Base-by-base conservation (phyloP, 116 monocot genomes). In the Papilionanthe hybrid region DNA sequence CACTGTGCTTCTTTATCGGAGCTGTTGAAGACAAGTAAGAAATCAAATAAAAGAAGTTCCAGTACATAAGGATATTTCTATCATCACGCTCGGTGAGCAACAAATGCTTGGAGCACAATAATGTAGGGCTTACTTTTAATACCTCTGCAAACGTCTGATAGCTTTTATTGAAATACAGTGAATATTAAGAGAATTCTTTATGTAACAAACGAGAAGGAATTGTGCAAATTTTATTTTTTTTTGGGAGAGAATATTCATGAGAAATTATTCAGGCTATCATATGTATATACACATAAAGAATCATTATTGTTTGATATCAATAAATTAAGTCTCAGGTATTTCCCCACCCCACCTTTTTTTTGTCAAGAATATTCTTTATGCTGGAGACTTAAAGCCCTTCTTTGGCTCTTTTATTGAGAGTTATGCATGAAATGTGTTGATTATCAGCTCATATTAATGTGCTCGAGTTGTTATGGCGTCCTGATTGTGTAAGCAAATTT, bases 1-100 rank as follows among this genome's bases (percentile, higher is more conserved):
- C 96, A 96, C 77, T 96, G 96, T 84, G 96, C 84, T 80, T 93
- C 96, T 69, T 55, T 96, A 5, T 88, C 96, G 57, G 94, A 85
- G 45, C 86, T 96, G 22, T 81, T 96, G 72, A 91, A 92, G 74
- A 81, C 66, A 30, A 85, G 72, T 60, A 73, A 83, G 10, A 92
- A 90, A 80, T 88, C 68, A 90, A n/a, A 8, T 9, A 17, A 20
- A 44, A 56, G 12, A 71, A 25, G 29, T 23, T 49, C 72, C 42
- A 75, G 10, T 23, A 75, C 48, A 0, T 50, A 27, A 44, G 42
- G 22, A 4, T 48, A 48, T 49, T 75, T 3, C 49, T 75, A 48
- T 49, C 75, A 28, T 17, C 49, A 12, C 11, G 17, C 44, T 48
- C 49, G 25, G 49, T 27, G 49, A 29, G 28, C 49, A 29, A 27